Evolutionary conservation across 306 rosid genomes (phyloP), one percentile per base, ranked within the genome.

Genomic region (Ochetophila trinervis): DNA sequence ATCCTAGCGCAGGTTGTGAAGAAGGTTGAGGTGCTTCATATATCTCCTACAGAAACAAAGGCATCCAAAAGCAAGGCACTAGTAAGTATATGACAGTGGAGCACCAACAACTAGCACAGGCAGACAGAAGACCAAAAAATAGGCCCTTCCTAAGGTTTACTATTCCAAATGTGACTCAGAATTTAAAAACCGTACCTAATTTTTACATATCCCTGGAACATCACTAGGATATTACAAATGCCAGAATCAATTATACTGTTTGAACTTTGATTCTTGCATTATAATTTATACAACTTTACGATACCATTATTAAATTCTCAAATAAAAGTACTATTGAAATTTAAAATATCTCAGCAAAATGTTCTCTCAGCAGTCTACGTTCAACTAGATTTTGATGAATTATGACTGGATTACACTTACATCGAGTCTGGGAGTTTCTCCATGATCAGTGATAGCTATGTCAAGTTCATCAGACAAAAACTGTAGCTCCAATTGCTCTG

Each of bases 401-500:
- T 17, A 19, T 13, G 30, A 35, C n/a, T 5, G 51, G 21, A 58
- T 21, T 48, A 54, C 45, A 65, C 83, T 69, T 79, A 79, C 83
- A 60, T 79, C 76, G 63, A 79, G 58, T 62, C 83, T 34, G 6
- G 83, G 77, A 74, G 27, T 74, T 65, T 79, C 76, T 69, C 76
- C 79, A 45, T 65, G 74, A 66, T 70, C 83, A 8, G 76, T 47
- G 76, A 79, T 74, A 62, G 74, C 73, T 1, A 79, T 35, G 70
- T 79, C 79, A 74, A 79, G 83, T 32, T 79, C 79, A 62, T 74
- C 76, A 20, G 77, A 65, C 58, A 74, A 74, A 70, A 61, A 79
- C 6, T 79, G 79, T 18, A 79, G 58, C 24, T 79, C 79, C 54
- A 68, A 47, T 61, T 74, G 76, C 45, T 74, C 79, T 5, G 79